These are phyloP conservation scores for Aureobasidium sp. DNA, from an alignment of 2,329 filamentous ascomycete species.

Conservation along the genomic window DNA sequence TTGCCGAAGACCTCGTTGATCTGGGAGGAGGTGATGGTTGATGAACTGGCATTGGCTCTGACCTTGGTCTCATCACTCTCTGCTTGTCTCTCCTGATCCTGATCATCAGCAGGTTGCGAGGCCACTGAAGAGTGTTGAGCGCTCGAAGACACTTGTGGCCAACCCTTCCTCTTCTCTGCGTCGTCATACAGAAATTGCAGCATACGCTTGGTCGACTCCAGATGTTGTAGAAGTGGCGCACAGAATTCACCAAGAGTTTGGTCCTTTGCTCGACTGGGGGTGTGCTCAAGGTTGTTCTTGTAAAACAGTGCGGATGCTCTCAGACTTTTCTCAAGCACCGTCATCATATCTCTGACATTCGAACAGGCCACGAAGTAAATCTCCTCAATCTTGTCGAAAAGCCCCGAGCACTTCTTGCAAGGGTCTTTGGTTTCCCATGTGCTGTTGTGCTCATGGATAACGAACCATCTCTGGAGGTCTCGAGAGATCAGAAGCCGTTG, in stretches of 20 bases:
- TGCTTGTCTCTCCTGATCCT: neutral
- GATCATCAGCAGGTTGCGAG: neutral
- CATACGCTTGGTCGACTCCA: neutral
- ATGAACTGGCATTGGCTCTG: constrained; percentile 20
- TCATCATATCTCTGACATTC: neutral
- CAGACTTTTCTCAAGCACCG: neutral
- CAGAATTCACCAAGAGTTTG: neutral
- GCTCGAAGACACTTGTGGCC: neutral
- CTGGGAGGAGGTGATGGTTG: constrained; percentile 25
- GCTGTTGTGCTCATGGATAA: neutral
- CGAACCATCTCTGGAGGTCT: neutral
- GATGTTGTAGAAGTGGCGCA: neutral
- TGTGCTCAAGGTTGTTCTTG: neutral
- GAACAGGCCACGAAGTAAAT: neutral
- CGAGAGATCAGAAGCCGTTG: neutral
- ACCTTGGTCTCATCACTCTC: neutral
- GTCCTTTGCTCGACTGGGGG: neutral
- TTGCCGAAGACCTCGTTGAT: constrained; percentile 36
- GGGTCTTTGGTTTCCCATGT: neutral
- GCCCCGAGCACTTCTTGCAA: neutral
- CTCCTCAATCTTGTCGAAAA: neutral
- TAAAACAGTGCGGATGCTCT: neutral
- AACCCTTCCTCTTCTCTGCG: neutral
- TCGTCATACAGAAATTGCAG: neutral
- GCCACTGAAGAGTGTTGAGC: neutral